phyloP scores from a whole-genome alignment of 345 rosid species.

The Carallia pectinifolia region DNA sequence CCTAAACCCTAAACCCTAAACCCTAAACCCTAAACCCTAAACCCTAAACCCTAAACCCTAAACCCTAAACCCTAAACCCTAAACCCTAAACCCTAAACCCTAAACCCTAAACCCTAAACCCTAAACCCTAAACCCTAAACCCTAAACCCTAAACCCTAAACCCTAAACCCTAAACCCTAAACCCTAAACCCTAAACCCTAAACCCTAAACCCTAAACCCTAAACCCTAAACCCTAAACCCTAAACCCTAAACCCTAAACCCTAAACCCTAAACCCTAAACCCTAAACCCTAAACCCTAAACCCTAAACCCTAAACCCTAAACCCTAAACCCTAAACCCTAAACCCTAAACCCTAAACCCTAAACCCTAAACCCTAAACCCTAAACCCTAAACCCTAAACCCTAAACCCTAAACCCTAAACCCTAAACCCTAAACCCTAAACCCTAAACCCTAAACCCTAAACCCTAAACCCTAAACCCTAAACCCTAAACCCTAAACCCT shows the following conservation, averaged over 20 bases:
- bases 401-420: slow-evolving; percentile 22
- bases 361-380: no score
- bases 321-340: slow-evolving; percentile 23
- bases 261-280: slow-evolving; percentile 15
- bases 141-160: slow-evolving; percentile 6
- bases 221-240: slow-evolving; percentile 14
- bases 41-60: no score
- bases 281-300: slow-evolving; percentile 17
- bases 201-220: slow-evolving; percentile 13
- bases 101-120: neutral
- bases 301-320: slow-evolving; percentile 14
- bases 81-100: no score
- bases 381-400: slow-evolving; percentile 1
- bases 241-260: slow-evolving; percentile 17
- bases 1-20: no score
- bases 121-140: slow-evolving; percentile 4
- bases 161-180: slow-evolving; percentile 14
- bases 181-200: slow-evolving; percentile 18
- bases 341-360: neutral
- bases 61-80: no score
- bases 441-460: slow-evolving; percentile 24
- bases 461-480: slow-evolving; percentile 24
- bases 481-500: slow-evolving; percentile 25
- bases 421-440: slow-evolving; percentile 27
- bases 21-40: no score